These are phyloP conservation scores for Ailanthus altissimus DNA, from an alignment of 345 rosid genomes.

Conservation along the genomic window DNA sequence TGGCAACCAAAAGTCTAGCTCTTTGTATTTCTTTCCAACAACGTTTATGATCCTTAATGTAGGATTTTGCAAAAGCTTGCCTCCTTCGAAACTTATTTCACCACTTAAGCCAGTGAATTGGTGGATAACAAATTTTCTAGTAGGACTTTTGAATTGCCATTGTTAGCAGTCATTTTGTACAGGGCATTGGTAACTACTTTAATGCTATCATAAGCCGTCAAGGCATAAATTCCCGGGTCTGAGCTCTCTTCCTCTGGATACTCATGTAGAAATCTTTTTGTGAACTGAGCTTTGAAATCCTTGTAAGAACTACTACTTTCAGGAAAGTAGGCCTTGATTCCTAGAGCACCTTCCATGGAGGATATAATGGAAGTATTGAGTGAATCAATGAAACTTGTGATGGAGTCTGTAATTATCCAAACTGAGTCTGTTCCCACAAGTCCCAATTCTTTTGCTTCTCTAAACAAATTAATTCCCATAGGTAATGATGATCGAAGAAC, in stretches of 20 bases:
- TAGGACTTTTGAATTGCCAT: conserved; percentile 3
- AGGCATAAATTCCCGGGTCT: conserved; percentile 38
- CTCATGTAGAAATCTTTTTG: conserved; percentile 14
- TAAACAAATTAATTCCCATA: conserved; percentile 37
- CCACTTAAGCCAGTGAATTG: conserved; percentile 49
- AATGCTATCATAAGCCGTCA: conserved; percentile 49
- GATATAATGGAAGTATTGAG: conserved; percentile 37
- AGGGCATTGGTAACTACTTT: conserved; percentile 19
- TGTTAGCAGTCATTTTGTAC: conserved; percentile 2
- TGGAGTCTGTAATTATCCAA: conserved; percentile 43
- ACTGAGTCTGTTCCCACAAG: conserved; percentile 40
- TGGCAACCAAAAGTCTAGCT: conserved; percentile 45
- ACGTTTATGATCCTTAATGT: conserved; percentile 38
- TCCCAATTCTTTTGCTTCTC: conserved; percentile 41
- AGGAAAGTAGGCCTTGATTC: conserved; percentile 37
- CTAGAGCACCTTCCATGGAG: conserved; percentile 50
- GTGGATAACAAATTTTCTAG: conserved; percentile 24
- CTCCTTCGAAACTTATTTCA: conserved; percentile 30
- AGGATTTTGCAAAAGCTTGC: conserved; percentile 14
- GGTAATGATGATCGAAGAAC: conserved; percentile 46
- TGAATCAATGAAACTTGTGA: conserved; percentile 38
- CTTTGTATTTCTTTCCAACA: conserved; percentile 42
- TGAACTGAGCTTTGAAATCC: conserved; percentile 31
- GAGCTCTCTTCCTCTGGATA: conserved; percentile 32
- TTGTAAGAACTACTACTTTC: conserved; percentile 16